These are phyloP conservation scores for Ustilago hordei DNA, from an alignment of 1,284 basidiomycete genomes.

Conservation along the genomic window DNA sequence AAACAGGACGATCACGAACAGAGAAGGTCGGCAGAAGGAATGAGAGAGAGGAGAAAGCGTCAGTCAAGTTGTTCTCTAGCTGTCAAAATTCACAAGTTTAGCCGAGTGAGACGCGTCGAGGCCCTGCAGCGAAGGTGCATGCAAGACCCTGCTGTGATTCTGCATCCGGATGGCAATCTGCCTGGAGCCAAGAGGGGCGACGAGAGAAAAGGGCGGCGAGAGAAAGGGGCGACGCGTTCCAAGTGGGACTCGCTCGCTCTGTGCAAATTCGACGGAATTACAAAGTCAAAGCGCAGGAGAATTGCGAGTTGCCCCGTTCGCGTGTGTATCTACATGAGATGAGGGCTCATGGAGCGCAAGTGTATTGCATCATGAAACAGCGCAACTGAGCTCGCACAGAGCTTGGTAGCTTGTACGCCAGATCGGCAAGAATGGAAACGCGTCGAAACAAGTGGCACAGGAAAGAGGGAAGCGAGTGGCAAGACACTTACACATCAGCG, in stretches of 20 bases:
- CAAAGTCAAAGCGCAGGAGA: not conserved
- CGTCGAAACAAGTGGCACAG: constrained; percentile 6
- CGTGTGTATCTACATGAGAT: constrained; percentile 8
- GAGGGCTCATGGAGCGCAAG: constrained; percentile 6
- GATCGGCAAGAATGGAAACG: not conserved
- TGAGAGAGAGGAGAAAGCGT: not conserved
- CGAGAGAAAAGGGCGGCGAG: not conserved
- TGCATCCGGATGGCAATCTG: constrained; percentile 1
- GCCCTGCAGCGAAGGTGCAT: constrained; percentile 11
- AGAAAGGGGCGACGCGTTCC: not conserved
- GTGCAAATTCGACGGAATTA: constrained; percentile 12
- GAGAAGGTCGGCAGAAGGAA: not conserved
- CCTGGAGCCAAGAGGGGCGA: not conserved
- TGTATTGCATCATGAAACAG: not conserved
- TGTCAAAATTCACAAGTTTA: constrained; percentile 39
- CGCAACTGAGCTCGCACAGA: not conserved
- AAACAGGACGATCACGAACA: not conserved
- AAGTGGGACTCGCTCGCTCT: not conserved
- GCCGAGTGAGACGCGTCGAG: constrained; percentile 30
- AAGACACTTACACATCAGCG: constrained; percentile 10
- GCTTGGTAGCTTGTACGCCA: not conserved
- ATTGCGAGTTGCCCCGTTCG: constrained; percentile 44
- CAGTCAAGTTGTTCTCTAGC: constrained; percentile 6
- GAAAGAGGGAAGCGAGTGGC: not conserved
- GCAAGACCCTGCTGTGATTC: not conserved